Base-by-base conservation (phyloP, 1,284 basidiomycete species). In the Malassezia sp. region DNA sequence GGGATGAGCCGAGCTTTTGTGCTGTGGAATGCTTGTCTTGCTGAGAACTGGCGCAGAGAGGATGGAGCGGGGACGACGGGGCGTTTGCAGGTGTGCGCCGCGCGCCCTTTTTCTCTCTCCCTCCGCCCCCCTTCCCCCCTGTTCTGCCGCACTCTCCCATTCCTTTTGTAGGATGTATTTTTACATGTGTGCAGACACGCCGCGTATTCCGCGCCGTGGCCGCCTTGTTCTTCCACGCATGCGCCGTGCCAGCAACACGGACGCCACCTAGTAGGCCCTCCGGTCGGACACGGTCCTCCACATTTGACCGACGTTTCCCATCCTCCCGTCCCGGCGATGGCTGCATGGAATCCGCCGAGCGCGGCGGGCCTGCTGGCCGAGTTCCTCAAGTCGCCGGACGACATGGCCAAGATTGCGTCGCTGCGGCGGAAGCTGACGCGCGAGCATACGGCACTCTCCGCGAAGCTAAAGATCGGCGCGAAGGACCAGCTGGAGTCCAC, bases 391-490 rank as follows among this genome's bases (percentile, higher is more conserved):
- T 68, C 85, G 22, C 89, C 90, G 1, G 89, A 96, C 70, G 91
- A 96, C 73, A 80, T 96, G 38, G 75, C 81, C 63, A 96, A 96
- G 73, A 80, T 96, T 37, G 76, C 79, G 3, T 80, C 85, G 1
- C 86, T 88, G 63, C 80, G 87, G 52, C 91, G 90, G 76, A 93
- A 93, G 70, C 78, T 96, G 22, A 82, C 89, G 72, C 93, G 91
- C 73, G 91, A 97, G 74, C 91, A 93, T 72, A 81, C 86, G 0
- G 84, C 86, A n/a, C 85, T 97, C 54, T 87, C 93, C 63, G 82
- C 85, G 4, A 80, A 91, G 63, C 79, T 97, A 36, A 85, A 90
- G 63, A 83, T 79, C 52, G 89, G 89, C 12, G 88, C 93, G 49
- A 89, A 86, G 69, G 86, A 91, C 53, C 91, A 96, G 71, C 77